Conservation (phyloP, 2,329 filamentous ascomycete genomes). For the Xylaria sp. region DNA sequence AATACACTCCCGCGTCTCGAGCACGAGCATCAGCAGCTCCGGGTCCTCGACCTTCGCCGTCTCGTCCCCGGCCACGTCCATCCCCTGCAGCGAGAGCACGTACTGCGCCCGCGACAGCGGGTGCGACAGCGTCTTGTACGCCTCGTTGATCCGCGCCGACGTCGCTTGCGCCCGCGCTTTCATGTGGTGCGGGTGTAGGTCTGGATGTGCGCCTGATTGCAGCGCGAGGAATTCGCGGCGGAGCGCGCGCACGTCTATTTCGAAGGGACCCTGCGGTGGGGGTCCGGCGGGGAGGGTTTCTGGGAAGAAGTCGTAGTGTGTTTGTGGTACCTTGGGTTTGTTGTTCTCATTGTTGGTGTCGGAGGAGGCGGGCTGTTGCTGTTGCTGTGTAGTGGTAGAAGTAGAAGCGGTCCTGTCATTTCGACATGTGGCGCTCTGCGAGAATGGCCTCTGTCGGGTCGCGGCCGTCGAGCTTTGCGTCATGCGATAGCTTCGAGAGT, state of each 20-base stretch:
- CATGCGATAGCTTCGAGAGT: not conserved
- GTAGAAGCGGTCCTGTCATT: not conserved
- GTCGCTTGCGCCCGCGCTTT: slow-evolving; percentile 76
- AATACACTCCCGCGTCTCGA: slow-evolving; percentile 82
- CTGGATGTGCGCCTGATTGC: slow-evolving; percentile 81
- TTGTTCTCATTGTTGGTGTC: not conserved
- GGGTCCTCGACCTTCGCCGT: slow-evolving; percentile 73
- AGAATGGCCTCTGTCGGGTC: slow-evolving; percentile 7
- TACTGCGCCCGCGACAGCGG: slow-evolving; percentile 91
- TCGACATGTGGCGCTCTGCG: slow-evolving; percentile 5
- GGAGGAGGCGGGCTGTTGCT: not conserved
- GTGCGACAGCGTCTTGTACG: slow-evolving; percentile 84
- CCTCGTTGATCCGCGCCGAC: slow-evolving; percentile 89
- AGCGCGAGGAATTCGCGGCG: slow-evolving; percentile 88
- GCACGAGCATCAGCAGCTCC: slow-evolving; percentile 78
- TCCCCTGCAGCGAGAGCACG: slow-evolving; percentile 74
- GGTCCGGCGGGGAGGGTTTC: slow-evolving; percentile 79
- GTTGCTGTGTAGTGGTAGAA: not conserved
- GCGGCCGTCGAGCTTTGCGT: not conserved
- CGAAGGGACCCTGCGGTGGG: slow-evolving; percentile 81
- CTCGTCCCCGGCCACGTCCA: slow-evolving; percentile 85
- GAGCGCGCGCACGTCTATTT: slow-evolving; percentile 74
- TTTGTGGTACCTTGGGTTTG: slow-evolving; percentile 51
- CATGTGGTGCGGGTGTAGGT: slow-evolving; percentile 67
- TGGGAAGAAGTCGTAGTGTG: slow-evolving; percentile 91